phyloP scores from a whole-genome alignment of 225 moss, liverwort and hornwort genomes.

The Marchantia polymorpha region DNA sequence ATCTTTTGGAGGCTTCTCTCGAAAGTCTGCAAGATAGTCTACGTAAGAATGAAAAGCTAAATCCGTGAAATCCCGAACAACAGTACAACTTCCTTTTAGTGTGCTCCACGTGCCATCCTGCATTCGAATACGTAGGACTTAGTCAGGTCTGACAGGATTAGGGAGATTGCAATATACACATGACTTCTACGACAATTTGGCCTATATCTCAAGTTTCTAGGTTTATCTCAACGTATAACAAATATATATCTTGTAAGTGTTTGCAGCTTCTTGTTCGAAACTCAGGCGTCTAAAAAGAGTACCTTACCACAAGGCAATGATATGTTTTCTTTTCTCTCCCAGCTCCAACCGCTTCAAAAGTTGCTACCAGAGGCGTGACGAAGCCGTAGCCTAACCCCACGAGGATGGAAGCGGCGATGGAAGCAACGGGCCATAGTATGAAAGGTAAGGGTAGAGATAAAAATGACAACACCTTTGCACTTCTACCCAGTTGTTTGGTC shows the following conservation, averaged over 20 bases:
- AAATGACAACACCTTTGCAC: constrained; percentile 55
- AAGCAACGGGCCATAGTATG: constrained; percentile 62
- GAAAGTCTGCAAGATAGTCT: constrained; percentile 70
- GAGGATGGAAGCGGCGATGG: constrained; percentile 52
- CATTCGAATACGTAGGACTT: background rate
- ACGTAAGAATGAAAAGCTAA: constrained; percentile 57
- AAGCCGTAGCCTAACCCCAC: constrained; percentile 81
- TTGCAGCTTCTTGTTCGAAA: background rate
- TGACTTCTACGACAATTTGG: too few species aligned
- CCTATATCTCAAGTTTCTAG: too few species aligned
- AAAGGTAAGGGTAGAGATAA: constrained; percentile 59
- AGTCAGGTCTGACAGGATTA: background rate
- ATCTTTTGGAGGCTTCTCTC: constrained; percentile 48
- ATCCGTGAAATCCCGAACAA: constrained; percentile 74
- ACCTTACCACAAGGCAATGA: constrained; percentile 63
- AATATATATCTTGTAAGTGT: background rate
- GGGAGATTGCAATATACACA: background rate
- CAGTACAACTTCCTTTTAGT: constrained; percentile 65
- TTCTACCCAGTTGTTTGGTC: constrained; percentile 65
- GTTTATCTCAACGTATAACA: background rate
- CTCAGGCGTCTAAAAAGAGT: constrained; percentile 15
- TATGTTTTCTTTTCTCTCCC: constrained; percentile 48
- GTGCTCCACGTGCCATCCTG: constrained; percentile 71
- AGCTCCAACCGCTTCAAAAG: constrained; percentile 68
- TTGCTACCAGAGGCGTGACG: constrained; percentile 68